These are phyloP conservation scores for Fusarium decemcellulare DNA, from an alignment of 2,329 filamentous ascomycete genomes.

Conservation along the genomic window DNA sequence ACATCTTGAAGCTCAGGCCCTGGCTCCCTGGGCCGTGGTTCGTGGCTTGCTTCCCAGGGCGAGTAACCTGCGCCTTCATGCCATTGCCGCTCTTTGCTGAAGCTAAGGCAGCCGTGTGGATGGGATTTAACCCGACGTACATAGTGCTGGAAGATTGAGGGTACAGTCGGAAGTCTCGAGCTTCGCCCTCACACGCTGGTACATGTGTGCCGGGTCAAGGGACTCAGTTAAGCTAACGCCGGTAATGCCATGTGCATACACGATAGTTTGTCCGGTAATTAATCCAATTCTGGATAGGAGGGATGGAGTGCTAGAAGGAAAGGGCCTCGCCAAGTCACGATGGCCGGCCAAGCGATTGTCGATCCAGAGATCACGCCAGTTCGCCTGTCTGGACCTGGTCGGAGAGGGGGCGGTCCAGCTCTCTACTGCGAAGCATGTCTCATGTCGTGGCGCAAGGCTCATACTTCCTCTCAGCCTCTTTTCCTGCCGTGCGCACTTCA, in stretches of 20 bases:
- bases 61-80: slow-evolving; percentile 15
- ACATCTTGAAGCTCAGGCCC: slow-evolving; percentile 33
- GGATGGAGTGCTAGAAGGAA: slow-evolving; percentile 18
- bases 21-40: slow-evolving; percentile 21
- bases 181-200: background rate
- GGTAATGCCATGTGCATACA: slow-evolving; percentile 9
- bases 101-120: background rate
- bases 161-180: background rate
- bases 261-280: slow-evolving; percentile 28
- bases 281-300: slow-evolving; percentile 16
- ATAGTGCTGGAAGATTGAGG: background rate
- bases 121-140: background rate
- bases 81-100: slow-evolving; percentile 11
- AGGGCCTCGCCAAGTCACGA: slow-evolving; percentile 20
- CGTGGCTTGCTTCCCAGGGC: slow-evolving; percentile 36
- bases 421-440: slow-evolving; percentile 24
- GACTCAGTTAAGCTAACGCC: slow-evolving; percentile 1
- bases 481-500: background rate
- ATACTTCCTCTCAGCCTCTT: slow-evolving; percentile 1
- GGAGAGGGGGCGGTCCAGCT: slow-evolving; percentile 20
- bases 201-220: background rate
- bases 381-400: slow-evolving; percentile 20
- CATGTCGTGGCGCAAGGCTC: slow-evolving; percentile 7
- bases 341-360: slow-evolving; percentile 15
- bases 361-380: slow-evolving; percentile 30